Evolutionary conservation across 2,329 filamentous ascomycete species (phyloP).

Genomic region (Myriosclerotinia scirpicola): DNA sequence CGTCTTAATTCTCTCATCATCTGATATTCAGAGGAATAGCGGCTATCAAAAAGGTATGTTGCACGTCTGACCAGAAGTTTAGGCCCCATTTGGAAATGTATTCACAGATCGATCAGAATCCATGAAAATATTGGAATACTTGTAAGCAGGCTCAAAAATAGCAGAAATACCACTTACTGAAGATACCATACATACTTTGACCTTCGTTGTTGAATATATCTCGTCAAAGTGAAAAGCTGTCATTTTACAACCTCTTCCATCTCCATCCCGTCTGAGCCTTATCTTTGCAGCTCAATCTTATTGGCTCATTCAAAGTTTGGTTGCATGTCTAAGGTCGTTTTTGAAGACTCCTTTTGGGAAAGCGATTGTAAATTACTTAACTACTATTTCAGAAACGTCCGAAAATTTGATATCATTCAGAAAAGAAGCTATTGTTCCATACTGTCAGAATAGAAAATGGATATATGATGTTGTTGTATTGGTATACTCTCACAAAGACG

Average conservation of each 20-base stretch:
- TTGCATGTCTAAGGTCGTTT: neutral
- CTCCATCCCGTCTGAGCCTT: neutral
- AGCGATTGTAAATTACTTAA: neutral
- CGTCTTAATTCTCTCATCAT: neutral
- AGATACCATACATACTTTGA: neutral
- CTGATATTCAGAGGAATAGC: neutral
- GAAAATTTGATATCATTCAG: neutral
- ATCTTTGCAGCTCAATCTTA: neutral
- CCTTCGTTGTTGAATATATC: neutral
- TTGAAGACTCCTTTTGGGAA: neutral
- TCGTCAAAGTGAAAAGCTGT: neutral
- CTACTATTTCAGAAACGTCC: neutral
- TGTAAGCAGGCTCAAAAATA: neutral
- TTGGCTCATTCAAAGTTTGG: neutral
- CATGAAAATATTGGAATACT: neutral
- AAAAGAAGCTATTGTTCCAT: neutral
- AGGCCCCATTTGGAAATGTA: neutral
- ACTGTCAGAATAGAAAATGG: neutral
- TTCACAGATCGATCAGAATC: neutral
- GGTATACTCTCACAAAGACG: neutral
- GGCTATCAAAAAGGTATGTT: neutral
- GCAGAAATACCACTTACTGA: neutral
- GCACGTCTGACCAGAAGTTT: neutral
- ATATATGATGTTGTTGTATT: neutral
- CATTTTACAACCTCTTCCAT: neutral